Evolutionary conservation across 805 yeast genomes (phyloP), one percentile per base, ranked within the genome.

Genomic region (Suhomyces prunicola): DNA sequence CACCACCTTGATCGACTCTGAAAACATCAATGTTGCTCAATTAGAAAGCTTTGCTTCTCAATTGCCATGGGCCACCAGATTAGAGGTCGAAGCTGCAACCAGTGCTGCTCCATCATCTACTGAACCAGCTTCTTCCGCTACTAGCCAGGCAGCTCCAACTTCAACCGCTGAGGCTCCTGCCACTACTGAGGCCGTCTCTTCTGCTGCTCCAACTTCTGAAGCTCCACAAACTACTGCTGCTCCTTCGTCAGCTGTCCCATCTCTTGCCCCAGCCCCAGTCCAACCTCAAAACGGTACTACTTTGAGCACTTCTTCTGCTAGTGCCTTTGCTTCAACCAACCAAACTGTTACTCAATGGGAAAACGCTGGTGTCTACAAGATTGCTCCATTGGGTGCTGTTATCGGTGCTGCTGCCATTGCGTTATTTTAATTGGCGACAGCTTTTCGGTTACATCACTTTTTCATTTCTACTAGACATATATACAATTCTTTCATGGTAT

Each of bases 341-440:
- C 13, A 23, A 6, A 42, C 67, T 50, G 50, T 56, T 13, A 50
- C 54, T n/a, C 29, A 39, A 24, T 31, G 33, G 10, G 57, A 51
- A 27, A 56, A 50, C 17, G 62, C 54, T 46, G 57, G 56, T 15
- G 62, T 50, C 12, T 42, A 47, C 8, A 53, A 53, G 36, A 4
- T 48, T 13, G 65, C 60, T 22, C 72, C 75, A 45, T 62, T 62
- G 9, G 72, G 75, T 42, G 73, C 69, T 41, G 51, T 63, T 15
- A 27, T 72, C 13, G 76, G 73, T n/a, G 70, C 67, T 10, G 58
- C 61, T 52, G 76, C 71, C 23, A 50, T 71, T 51, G 69, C 71
- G 33, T 63, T 72, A 52, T 57, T 72, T 56, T 69, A 58, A 17
- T 47, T 46, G 17, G 27, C 44, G n/a, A n/a, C 24, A n/a, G 13